phyloP scores from a whole-genome alignment of 345 rosid genomes.

The Cardamine chenopodiifolia region DNA sequence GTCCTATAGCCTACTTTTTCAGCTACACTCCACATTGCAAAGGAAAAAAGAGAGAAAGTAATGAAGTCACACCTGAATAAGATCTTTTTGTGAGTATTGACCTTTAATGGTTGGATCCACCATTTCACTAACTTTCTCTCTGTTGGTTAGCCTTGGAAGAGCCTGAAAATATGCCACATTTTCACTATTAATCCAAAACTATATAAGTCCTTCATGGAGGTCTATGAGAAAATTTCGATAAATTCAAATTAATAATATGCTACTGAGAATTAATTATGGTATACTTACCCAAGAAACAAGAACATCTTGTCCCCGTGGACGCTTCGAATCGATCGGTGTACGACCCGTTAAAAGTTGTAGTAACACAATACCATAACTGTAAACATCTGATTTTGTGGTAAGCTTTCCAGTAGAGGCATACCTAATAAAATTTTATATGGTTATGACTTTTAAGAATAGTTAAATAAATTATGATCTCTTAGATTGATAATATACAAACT shows the following conservation, averaged over 20 bases:
- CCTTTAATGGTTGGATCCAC: slow-evolving; percentile 77
- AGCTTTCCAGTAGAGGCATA: slow-evolving; percentile 86
- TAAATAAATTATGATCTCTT: background rate
- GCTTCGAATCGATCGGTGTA: slow-evolving; percentile 62
- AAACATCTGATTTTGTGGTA: slow-evolving; percentile 90
- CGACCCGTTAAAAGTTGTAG: slow-evolving; percentile 88
- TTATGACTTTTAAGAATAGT: background rate
- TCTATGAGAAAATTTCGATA: background rate
- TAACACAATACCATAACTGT: slow-evolving; percentile 83
- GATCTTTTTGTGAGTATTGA: slow-evolving; percentile 70
- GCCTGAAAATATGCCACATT: slow-evolving; percentile 50
- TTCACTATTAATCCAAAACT: background rate
- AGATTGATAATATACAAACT: background rate
- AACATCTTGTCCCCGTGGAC: slow-evolving; percentile 79
- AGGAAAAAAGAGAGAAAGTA: background rate
- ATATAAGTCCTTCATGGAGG: too few species aligned
- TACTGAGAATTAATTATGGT: background rate
- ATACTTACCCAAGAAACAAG: slow-evolving; percentile 83
- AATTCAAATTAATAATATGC: background rate
- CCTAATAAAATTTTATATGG: slow-evolving; percentile 39
- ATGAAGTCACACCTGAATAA: slow-evolving; percentile 62
- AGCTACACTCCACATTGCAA: background rate
- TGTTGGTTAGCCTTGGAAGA: slow-evolving; percentile 76
- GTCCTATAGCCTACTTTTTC: background rate
- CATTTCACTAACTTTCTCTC: slow-evolving; percentile 74